These are phyloP conservation scores for Lolium multiflorum DNA, from an alignment of 176 grass and related monocot species.

Conservation along the genomic window DNA sequence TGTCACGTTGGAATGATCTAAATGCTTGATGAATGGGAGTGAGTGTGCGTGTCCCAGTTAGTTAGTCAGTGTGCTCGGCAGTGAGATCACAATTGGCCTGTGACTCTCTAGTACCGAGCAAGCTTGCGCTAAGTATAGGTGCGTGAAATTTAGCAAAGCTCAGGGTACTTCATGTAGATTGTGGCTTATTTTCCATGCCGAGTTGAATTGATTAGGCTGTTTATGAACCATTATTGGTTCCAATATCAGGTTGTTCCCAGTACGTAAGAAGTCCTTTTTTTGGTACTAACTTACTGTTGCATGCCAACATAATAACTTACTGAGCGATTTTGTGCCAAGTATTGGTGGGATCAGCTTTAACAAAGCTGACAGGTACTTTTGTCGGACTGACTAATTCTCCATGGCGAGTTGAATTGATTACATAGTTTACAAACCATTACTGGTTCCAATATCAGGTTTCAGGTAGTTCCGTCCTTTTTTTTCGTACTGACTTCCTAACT, in stretches of 20 bases:
- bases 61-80: background rate
- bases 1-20: background rate
- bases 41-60: background rate
- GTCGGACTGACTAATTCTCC: background rate
- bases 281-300: too few species aligned
- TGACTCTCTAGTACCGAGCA: background rate
- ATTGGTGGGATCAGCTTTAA: background rate
- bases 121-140: background rate
- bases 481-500: background rate
- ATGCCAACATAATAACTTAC: background rate
- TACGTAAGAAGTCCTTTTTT: background rate
- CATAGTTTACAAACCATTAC: background rate
- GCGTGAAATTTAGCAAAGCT: background rate
- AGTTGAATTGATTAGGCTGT: background rate
- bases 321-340: background rate
- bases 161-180: too few species aligned
- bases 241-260: background rate
- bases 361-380: background rate
- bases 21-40: background rate
- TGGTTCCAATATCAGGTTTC: background rate
- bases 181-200: too few species aligned
- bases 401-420: background rate
- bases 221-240: background rate
- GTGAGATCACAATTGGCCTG: background rate
- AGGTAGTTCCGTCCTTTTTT: background rate